Conservation (phyloP, 2,329 filamentous ascomycete species). For the Penicillium sp. region DNA sequence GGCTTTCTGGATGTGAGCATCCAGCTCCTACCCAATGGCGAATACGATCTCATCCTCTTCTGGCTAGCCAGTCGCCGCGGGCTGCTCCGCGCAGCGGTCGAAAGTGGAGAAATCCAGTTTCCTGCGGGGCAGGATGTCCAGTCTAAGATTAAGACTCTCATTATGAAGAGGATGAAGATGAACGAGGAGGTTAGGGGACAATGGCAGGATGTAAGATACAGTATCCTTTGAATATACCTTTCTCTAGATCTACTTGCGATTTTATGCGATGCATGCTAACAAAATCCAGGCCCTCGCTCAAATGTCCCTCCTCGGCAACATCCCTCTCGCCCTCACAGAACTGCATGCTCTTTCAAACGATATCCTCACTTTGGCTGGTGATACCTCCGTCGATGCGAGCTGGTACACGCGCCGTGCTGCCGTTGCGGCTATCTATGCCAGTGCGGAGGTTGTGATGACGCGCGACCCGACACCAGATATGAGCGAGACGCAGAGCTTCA, state of each 20-base stretch:
- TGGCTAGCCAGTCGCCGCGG: constrained; percentile 45
- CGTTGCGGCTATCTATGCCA: constrained; percentile 69
- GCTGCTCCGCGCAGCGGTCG: constrained; percentile 37
- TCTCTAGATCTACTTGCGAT: background rate
- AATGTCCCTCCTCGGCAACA: constrained; percentile 81
- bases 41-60: constrained; percentile 72
- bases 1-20: constrained; percentile 86
- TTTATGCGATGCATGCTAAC: background rate
- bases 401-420: constrained; percentile 80
- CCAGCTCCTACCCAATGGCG: constrained; percentile 75
- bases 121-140: constrained; percentile 36
- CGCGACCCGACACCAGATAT: constrained; percentile 76
- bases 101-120: constrained; percentile 25
- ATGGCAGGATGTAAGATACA: constrained; percentile 75
- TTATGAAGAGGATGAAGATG: constrained; percentile 73
- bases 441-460: constrained; percentile 90
- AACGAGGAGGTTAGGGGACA: constrained; percentile 72
- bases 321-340: constrained; percentile 74
- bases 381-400: constrained; percentile 74
- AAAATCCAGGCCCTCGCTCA: constrained; percentile 73
- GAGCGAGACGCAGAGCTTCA: constrained; percentile 74
- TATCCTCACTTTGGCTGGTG: constrained; percentile 84
- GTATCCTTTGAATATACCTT: constrained; percentile 6
- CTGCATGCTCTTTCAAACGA: constrained; percentile 84
- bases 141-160: constrained; percentile 68